Conservation (phyloP, 345 rosid genomes). For the Eutrema yunnanense region DNA sequence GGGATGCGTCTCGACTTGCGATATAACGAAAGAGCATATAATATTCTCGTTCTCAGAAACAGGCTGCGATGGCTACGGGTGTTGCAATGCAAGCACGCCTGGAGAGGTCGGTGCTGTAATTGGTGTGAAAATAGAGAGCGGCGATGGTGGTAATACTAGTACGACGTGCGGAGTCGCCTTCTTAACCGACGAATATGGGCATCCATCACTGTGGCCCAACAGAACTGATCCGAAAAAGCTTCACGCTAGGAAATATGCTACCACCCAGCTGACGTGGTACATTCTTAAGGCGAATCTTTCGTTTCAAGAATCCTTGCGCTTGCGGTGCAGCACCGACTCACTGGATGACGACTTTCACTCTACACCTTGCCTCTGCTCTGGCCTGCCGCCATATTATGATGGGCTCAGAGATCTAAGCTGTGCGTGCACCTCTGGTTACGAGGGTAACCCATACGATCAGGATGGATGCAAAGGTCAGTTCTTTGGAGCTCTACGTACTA, state of each 20-base stretch:
- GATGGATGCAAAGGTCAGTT: neutral
- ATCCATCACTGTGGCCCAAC: too few relatives aligned
- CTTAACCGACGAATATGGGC: neutral
- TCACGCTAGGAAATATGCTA: too few relatives aligned
- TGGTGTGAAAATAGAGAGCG: neutral
- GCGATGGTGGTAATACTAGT: neutral
- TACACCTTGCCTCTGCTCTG: neutral
- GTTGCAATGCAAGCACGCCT: neutral
- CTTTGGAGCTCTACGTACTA: neutral
- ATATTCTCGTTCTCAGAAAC: too few relatives aligned
- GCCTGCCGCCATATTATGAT: too few relatives aligned
- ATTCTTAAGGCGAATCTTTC: too few relatives aligned
- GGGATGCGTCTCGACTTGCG: too few relatives aligned
- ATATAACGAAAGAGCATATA: too few relatives aligned
- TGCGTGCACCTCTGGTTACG: neutral
- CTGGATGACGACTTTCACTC: constrained; percentile 10
- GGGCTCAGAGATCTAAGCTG: neutral
- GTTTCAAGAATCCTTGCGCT: too few relatives aligned
- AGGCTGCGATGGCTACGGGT: too few relatives aligned
- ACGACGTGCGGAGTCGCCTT: neutral
- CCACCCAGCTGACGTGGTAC: too few relatives aligned
- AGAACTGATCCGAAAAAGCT: too few relatives aligned
- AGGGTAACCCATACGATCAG: neutral
- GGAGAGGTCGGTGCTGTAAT: neutral
- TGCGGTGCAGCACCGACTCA: too few relatives aligned